Conservation (phyloP, 306 rosid genomes). For the Acacia melanoxylon region DNA sequence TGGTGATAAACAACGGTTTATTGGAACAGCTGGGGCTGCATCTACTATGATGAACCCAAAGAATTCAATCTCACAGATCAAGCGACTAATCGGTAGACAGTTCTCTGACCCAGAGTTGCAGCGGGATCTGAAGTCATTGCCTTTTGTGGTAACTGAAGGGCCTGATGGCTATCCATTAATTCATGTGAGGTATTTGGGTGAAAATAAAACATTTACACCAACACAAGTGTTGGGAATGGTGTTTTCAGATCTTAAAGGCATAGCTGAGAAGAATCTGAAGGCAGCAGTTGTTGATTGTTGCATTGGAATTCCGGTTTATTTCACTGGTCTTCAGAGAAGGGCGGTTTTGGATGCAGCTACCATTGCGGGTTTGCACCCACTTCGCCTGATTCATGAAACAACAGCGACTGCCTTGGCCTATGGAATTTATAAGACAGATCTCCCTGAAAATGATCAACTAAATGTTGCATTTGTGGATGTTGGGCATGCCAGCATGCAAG, state of each 20-base stretch:
- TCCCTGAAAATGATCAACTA: constrained; percentile 78
- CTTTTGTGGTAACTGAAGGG: constrained; percentile 72
- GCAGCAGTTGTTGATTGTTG: constrained; percentile 91
- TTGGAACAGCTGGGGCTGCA: constrained; percentile 96
- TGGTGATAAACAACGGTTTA: constrained; percentile 92
- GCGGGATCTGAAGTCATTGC: constrained; percentile 70
- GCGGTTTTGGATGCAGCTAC: constrained; percentile 88
- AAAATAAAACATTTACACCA: constrained; percentile 64
- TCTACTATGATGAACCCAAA: constrained; percentile 95
- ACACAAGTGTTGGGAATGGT: constrained; percentile 86
- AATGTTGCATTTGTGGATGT: constrained; percentile 92
- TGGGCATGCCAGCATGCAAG: constrained; percentile 98
- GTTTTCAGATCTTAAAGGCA: constrained; percentile 72
- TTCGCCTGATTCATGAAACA: constrained; percentile 82
- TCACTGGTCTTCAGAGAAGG: constrained; percentile 93
- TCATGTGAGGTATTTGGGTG: constrained; percentile 75
- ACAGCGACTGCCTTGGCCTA: constrained; percentile 95
- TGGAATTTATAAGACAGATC: constrained; percentile 94
- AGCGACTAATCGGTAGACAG: constrained; percentile 69
- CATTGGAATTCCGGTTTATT: constrained; percentile 91
- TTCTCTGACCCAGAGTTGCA: constrained; percentile 85
- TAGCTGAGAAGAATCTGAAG: constrained; percentile 79
- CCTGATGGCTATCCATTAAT: constrained; percentile 89
- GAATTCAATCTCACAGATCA: constrained; percentile 81
- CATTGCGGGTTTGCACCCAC: constrained; percentile 92